Base-by-base conservation (phyloP, 1,139 yeast genomes). In the Yamadazyma diddensiae region DNA sequence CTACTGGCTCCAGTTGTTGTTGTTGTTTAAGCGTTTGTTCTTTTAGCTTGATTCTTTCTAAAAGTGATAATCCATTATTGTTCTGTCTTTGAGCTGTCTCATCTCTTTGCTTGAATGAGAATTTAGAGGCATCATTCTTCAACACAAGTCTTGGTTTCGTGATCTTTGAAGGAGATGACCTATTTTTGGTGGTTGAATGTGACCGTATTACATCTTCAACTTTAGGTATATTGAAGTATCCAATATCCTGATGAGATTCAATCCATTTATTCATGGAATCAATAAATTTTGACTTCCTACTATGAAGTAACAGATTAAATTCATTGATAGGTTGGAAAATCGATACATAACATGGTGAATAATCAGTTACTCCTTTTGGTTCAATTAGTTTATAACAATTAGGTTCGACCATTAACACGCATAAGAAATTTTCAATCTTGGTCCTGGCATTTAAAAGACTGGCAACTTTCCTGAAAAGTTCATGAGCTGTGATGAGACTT, bases 201-300 rank as follows among this genome's bases (percentile, higher is more conserved):
- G 14, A 5, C 15, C 14, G 24, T 4, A 46, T 34, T 6, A 44
- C 21, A 1, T 39, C 41, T 7, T 22, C 18, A 11, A 39, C 34
- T 1, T 34, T n/a, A 3, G 30, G 24, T 10, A 26, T 19, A 13
- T 39, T 33, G 14, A 46, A 30, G 31, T 27, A 29, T 3, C 38
- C 37, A 14, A 36, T 23, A 8, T 39, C 30, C 10, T 35, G 42
- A 25, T 73, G 70, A 1, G 49, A 46, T 43, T 80, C 63, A 3
- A 83, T 69, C 45, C 79, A 81, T n/a, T 61, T 48, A 20, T 87
- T 80, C 34, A 87, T 70, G 15, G 70, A 69, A 21, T 76, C 71
- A 9, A 83, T 68, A 40, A 78, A 73, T 29, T 71, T 64, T 14
- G 66, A 63, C 45, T 84, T 81, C 52, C 82, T 23, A 1, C 21